phyloP scores from a whole-genome alignment of 83 land plant genomes.

The Larix sibirica region DNA sequence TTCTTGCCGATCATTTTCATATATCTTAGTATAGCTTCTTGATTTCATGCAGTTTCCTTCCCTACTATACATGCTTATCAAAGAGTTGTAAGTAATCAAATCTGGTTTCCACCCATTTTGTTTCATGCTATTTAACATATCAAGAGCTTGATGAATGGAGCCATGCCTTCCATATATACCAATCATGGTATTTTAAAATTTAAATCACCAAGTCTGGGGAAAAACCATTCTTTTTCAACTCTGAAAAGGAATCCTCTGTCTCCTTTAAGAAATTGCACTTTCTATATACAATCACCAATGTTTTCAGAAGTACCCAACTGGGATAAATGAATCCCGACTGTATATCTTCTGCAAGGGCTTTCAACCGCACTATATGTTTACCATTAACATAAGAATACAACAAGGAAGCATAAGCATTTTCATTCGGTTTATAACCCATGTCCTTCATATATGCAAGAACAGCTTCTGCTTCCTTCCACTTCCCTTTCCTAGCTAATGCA shows the following conservation, averaged over 20 bases:
- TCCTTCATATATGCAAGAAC: conserved; percentile 63
- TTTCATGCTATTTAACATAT: conserved; percentile 43
- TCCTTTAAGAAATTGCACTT: conserved; percentile 60
- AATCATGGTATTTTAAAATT: conserved; percentile 61
- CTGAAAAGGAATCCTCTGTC: conserved; percentile 62
- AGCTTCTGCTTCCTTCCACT: conserved; percentile 61
- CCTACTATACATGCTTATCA: conserved; percentile 84
- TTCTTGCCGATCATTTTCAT: conserved; percentile 46
- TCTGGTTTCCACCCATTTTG: conserved; percentile 62
- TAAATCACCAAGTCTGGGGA: conserved; percentile 62
- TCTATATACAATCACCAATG: conserved; percentile 63
- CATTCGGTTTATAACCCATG: conserved; percentile 69
- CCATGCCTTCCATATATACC: conserved; percentile 73
- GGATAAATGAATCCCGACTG: conserved; percentile 43
- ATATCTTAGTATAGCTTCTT: conserved; percentile 58
- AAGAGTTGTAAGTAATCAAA: conserved; percentile 69
- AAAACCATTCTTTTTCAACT: conserved; percentile 47
- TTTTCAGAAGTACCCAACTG: conserved; percentile 64
- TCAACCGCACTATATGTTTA: conserved; percentile 46
- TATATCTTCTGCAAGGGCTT: conserved; percentile 43
- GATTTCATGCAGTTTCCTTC: conserved; percentile 27
- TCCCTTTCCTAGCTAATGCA: conserved; percentile 74
- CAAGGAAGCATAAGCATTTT: conserved; percentile 16
- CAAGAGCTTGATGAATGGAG: conserved; percentile 59
- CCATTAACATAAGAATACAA: conserved; percentile 76